These are phyloP conservation scores for Acanthamoeba triangularis DNA, from an alignment of 208 protist species.

Conservation along the genomic window DNA sequence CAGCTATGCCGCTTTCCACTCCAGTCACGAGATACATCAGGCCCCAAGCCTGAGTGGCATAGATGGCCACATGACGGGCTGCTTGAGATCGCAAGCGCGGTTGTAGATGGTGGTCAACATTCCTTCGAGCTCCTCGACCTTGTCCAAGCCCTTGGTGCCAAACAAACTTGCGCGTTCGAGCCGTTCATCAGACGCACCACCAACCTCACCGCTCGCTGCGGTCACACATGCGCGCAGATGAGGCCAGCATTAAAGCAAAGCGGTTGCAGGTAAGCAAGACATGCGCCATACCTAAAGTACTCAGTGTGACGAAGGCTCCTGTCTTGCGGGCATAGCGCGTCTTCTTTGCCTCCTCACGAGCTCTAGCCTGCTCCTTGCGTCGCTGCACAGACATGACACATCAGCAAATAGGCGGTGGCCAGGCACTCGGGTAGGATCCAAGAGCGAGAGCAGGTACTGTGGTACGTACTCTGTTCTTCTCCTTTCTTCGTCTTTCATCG, in stretches of 20 bases:
- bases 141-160: not conserved
- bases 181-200: not conserved
- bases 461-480: constrained; percentile 4
- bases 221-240: not conserved
- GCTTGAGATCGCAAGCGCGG: constrained; percentile 44
- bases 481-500: not conserved
- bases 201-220: not conserved
- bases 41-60: not conserved
- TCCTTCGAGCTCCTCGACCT: not conserved
- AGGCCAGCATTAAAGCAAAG: not conserved
- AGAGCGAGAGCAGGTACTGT: not conserved
- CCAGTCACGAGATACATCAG: not conserved
- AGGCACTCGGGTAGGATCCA: not conserved
- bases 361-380: not conserved
- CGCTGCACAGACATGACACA: not conserved
- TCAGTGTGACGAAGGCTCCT: not conserved
- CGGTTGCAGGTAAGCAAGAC: not conserved
- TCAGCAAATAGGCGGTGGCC: not conserved
- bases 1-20: not conserved
- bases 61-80: not conserved
- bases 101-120: not conserved
- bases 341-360: constrained; percentile 14
- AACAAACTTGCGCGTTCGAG: not conserved
- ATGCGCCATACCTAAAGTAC: not conserved
- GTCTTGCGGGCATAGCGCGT: not conserved